Conservation (phyloP, 2,329 filamentous ascomycete genomes). For the Ophiocordyceps sinensis region DNA sequence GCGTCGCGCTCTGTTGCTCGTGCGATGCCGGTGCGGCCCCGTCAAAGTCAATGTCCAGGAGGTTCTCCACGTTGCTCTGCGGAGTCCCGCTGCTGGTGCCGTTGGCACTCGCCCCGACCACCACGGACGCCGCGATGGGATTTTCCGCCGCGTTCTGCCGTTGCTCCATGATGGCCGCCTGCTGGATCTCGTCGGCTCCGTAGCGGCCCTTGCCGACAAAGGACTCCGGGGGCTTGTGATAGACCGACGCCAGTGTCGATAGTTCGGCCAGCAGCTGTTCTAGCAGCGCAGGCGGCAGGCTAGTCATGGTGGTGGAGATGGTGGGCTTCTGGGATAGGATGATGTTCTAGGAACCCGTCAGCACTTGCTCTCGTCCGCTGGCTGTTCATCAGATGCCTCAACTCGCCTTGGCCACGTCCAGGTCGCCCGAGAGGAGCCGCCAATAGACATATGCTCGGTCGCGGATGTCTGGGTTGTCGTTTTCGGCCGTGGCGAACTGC, state of each 20-base stretch:
- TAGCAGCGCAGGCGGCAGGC: conserved; percentile 66
- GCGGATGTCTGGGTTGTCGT: conserved; percentile 93
- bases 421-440: conserved; percentile 85
- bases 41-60: conserved; percentile 93
- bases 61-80: conserved; percentile 79
- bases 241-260: conserved; percentile 90
- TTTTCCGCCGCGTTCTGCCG: conserved; percentile 85
- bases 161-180: conserved; percentile 92
- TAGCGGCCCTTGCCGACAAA: conserved; percentile 93
- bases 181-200: conserved; percentile 86
- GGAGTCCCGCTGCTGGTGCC: conserved; percentile 36
- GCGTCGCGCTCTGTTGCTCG: conserved; percentile 48
- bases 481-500: conserved; percentile 82
- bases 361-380: neutral
- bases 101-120: conserved; percentile 52
- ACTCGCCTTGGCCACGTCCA: conserved; percentile 70
- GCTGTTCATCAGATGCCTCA: neutral
- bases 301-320: conserved; percentile 88
- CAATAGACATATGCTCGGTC: conserved; percentile 98
- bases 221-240: conserved; percentile 96
- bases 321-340: conserved; percentile 88
- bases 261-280: conserved; percentile 85
- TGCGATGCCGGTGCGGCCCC: conserved; percentile 82
- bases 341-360: conserved; percentile 41
- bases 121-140: conserved; percentile 76